Evolutionary conservation across 129 eudicot species (phyloP).

Genomic region (Artemisia argyi): DNA sequence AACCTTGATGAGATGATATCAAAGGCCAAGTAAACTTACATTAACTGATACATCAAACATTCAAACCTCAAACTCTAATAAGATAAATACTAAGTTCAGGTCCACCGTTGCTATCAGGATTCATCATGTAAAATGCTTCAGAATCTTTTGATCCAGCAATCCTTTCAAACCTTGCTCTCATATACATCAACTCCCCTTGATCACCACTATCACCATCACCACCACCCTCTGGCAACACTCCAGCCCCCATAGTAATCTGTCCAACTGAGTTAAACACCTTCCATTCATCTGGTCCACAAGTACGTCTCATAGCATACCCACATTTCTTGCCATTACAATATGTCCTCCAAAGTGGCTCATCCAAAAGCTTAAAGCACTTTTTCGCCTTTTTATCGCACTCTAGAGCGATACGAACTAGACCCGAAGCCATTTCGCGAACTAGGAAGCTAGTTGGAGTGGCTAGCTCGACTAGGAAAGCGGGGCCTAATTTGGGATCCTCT

Average conservation of each 20-base stretch:
- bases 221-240: slow-evolving; percentile 59
- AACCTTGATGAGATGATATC: slow-evolving; percentile 26
- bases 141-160: slow-evolving; percentile 79
- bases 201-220: slow-evolving; percentile 31
- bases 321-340: slow-evolving; percentile 84
- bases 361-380: slow-evolving; percentile 58
- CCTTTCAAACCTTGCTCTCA: slow-evolving; percentile 87
- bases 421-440: slow-evolving; percentile 90
- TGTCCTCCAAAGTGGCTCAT: slow-evolving; percentile 91
- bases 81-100: slow-evolving; percentile 84
- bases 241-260: slow-evolving; percentile 88
- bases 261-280: slow-evolving; percentile 62
- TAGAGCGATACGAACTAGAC: slow-evolving; percentile 75
- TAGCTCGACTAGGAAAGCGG: slow-evolving; percentile 71
- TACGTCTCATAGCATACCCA: slow-evolving; percentile 68
- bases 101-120: slow-evolving; percentile 84
- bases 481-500: slow-evolving; percentile 57
- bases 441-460: slow-evolving; percentile 79
- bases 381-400: slow-evolving; percentile 73
- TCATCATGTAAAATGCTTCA: slow-evolving; percentile 93
- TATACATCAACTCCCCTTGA: slow-evolving; percentile 83
- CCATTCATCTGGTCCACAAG: slow-evolving; percentile 78
- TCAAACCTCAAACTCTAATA: slow-evolving; percentile 57
- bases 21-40: slow-evolving; percentile 29
- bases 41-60: neutral